A percentile compares a stretch with the other conserved stretches of the same genome.
phyloP scores from a whole-genome alignment of 2,329 filamentous ascomycete genomes.

The Ophiostoma sp. region DNA sequence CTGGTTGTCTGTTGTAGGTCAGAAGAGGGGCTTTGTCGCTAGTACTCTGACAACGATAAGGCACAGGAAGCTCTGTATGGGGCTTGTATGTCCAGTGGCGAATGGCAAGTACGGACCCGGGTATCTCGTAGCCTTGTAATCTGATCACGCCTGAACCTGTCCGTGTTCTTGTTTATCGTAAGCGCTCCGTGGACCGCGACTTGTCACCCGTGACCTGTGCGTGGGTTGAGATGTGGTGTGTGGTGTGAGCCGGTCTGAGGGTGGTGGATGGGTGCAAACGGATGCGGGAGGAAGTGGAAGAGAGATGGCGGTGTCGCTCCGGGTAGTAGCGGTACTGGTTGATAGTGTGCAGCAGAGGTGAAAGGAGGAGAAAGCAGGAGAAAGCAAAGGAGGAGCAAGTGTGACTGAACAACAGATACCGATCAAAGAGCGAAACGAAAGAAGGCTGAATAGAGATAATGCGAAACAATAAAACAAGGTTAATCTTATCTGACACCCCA shows the following conservation, averaged over 20 bases:
- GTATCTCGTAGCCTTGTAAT: too few species aligned
- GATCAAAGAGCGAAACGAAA: too few species aligned
- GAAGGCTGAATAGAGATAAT: too few species aligned
- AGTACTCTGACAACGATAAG: too few species aligned
- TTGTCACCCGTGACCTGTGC: neutral
- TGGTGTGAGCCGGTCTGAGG: neutral
- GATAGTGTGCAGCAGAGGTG: neutral
- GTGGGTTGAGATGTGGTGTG: neutral
- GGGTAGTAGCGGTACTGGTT: neutral
- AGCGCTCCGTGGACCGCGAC: neutral
- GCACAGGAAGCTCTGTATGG: too few species aligned
- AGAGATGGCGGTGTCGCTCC: conserved; percentile 1
- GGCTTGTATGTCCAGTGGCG: too few species aligned
- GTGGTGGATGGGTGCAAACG: neutral
- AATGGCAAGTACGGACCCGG: too few species aligned
- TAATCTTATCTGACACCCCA: too few species aligned
- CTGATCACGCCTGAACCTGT: too few species aligned
- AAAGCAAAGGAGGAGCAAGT: neutral
- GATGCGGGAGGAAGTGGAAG: neutral
- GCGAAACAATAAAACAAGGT: too few species aligned
- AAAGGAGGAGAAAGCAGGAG: neutral
- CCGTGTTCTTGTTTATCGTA: too few species aligned
- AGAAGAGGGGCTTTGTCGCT: neutral
- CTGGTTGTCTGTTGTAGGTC: neutral
- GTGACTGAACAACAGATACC: neutral